Evolutionary conservation across 2,329 filamentous ascomycete genomes (phyloP), one percentile per base, ranked within the genome.

Genomic region (Penicillium aurantiogriseum): DNA sequence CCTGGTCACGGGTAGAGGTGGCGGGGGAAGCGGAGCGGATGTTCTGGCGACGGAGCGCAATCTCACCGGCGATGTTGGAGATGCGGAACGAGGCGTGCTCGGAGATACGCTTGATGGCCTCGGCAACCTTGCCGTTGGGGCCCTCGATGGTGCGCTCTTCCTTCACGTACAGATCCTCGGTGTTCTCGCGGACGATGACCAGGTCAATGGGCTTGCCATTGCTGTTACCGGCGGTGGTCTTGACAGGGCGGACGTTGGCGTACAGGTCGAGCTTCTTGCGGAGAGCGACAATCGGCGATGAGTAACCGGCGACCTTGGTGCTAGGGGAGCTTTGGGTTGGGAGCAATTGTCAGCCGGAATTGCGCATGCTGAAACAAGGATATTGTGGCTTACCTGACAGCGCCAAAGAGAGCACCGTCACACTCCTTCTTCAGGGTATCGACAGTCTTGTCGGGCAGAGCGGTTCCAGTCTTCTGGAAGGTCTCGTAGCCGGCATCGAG

Each of bases 141-240:
- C 84, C 86, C 53, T 90, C 85, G 73, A 85, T 88, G 23, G 92
- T 97, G 75, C 83, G 88, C 81, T 99, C 94, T 76, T 97, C 90
- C 81, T 97, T 97, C 69, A 99, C 93, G 78, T 96, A 96, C 40
- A 99, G 84, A 75, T 99, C 94, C 80, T 99, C 94, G 33, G 94
- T 99, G 82, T 99, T 99, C 79, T 99, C 94, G 64, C 94, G 90
- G 54, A 97, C 94, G 70, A 97, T 99, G 71, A 99, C 94, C 76
- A 99, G 88, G 79, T 99, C 94, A 71, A 97, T 92, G 62, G 89
- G 88, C 69, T 76, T 74, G 56, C 72, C 69, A 33, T 71, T 73
- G 61, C 74, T 71, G 46, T 69, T 72, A 29, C 75, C 76, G 54
- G 85, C 83, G 35, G 85, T 88, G 45, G 89, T 89, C 82, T 97